These are phyloP conservation scores for Pyricularia pennisetigena DNA, from an alignment of 2,329 filamentous ascomycete species.

Conservation along the genomic window DNA sequence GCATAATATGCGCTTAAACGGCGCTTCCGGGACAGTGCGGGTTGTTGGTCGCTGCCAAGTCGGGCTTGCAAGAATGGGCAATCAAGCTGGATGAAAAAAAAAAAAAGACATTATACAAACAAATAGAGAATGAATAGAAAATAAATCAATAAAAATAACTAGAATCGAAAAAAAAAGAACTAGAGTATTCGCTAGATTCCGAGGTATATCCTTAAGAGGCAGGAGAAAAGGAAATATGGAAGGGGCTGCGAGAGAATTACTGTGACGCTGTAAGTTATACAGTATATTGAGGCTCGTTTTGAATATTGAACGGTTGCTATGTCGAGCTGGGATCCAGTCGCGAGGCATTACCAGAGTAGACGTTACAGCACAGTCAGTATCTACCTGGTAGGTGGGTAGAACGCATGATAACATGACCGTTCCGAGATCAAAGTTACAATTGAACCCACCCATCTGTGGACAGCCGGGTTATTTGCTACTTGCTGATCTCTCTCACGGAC, in stretches of 20 bases:
- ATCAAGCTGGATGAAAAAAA: no score
- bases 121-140: no score
- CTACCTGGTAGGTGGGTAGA: background rate
- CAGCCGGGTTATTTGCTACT: background rate
- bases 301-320: background rate
- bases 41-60: no score
- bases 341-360: no score
- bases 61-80: no score
- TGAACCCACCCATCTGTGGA: background rate
- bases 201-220: background rate
- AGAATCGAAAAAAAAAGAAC: no score
- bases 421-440: background rate
- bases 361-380: no score
- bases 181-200: no score
- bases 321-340: background rate
- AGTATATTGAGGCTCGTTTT: background rate
- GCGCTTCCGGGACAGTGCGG: no score
- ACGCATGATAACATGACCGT: background rate
- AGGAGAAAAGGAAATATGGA: background rate
- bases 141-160: no score
- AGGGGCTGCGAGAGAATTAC: background rate
- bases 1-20: background rate
- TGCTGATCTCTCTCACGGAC: background rate
- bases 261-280: background rate
- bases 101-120: no score